phyloP scores from a whole-genome alignment of 768 basidiomycete genomes.

The Gloeopeniophorella convolvens region DNA sequence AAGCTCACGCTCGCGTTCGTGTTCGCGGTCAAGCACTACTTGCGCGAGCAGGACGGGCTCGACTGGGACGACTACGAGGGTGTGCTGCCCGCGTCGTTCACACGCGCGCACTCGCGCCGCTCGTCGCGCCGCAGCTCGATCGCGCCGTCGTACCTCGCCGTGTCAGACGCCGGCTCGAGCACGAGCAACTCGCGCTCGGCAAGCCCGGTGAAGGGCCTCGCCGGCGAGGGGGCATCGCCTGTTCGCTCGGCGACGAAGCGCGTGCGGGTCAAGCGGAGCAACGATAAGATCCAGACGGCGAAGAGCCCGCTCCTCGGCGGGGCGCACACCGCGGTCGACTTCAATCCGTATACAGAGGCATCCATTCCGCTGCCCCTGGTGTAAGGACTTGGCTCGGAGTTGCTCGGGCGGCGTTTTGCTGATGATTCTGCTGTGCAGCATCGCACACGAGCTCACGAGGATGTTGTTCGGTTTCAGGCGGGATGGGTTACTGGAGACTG shows the following conservation, averaged over 20 bases:
- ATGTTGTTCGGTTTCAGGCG: constrained; percentile 67
- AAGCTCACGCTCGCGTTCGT: constrained; percentile 66
- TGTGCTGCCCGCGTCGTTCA: constrained; percentile 58
- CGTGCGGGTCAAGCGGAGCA: constrained; percentile 65
- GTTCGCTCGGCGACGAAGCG: constrained; percentile 42
- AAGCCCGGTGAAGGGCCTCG: constrained; percentile 10
- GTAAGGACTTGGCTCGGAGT: constrained; percentile 34
- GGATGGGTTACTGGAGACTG: constrained; percentile 78
- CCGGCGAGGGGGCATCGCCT: background rate
- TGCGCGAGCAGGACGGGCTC: constrained; percentile 77
- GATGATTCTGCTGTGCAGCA: constrained; percentile 35
- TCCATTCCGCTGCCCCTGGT: constrained; percentile 74
- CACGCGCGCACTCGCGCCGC: constrained; percentile 28
- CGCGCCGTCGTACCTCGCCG: constrained; percentile 31
- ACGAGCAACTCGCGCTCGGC: constrained; percentile 8
- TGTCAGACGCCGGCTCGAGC: constrained; percentile 18
- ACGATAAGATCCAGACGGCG: constrained; percentile 40
- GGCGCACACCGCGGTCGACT: constrained; percentile 51
- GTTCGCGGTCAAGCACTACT: constrained; percentile 70
- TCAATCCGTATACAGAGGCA: constrained; percentile 42
- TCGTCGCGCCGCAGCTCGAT: constrained; percentile 29
- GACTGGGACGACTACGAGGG: constrained; percentile 60
- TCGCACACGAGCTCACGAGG: constrained; percentile 74
- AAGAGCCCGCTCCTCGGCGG: constrained; percentile 60
- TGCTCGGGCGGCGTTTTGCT: background rate